Percentiles rank a stretch among this genome's conserved stretches.
Conservation (phyloP, 208 protist genomes). For the Plasmodiophora brassicae region DNA sequence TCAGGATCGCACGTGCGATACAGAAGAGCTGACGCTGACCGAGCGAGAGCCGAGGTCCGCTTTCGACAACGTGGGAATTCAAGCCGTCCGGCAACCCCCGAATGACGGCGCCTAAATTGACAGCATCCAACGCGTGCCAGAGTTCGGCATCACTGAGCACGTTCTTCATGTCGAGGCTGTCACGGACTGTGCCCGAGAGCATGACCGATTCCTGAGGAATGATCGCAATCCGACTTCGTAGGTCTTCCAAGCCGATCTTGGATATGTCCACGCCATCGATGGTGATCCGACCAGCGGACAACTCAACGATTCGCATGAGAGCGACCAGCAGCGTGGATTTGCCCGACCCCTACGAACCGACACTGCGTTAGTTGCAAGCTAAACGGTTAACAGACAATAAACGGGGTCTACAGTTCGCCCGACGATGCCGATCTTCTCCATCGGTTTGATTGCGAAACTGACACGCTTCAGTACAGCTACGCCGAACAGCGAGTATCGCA, state of each 20-base stretch:
- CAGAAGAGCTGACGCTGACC: conserved; percentile 58
- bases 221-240: conserved; percentile 42
- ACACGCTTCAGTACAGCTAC: conserved; percentile 25
- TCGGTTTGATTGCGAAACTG: not conserved
- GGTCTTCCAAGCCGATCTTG: not conserved
- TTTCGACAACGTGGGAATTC: conserved; percentile 37
- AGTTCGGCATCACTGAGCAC: not conserved
- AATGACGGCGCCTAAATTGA: not conserved
- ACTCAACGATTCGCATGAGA: conserved; percentile 41
- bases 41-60: conserved; percentile 41
- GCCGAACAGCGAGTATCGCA: conserved; percentile 28
- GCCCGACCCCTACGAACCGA: not conserved
- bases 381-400: not conserved
- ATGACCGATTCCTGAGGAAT: conserved; percentile 53
- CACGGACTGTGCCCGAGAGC: conserved; percentile 46
- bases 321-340: conserved; percentile 36
- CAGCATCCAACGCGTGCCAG: not conserved
- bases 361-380: no score
- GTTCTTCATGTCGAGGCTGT: conserved; percentile 48
- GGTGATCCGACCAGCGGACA: conserved; percentile 33
- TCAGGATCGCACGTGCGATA: conserved; percentile 51
- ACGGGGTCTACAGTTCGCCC: conserved; percentile 42
- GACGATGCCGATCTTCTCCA: conserved; percentile 54
- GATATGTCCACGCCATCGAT: conserved; percentile 54
- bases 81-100: not conserved